A percentile compares a stretch with the other conserved stretches of the same genome.
Conservation (phyloP, 257 asterid genomes). For the Solanum commersonii region DNA sequence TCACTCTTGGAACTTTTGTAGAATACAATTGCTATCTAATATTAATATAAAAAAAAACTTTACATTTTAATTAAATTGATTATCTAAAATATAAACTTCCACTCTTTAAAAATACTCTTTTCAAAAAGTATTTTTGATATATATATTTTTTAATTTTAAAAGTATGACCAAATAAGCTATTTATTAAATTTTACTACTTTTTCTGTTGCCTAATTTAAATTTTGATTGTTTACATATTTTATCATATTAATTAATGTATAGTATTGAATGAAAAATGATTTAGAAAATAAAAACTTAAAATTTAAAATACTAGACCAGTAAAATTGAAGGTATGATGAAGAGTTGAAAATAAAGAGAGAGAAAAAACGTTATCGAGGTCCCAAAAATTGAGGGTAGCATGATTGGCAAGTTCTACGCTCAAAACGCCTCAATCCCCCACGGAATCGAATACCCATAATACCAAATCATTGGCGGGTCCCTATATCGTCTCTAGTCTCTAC, state of each 20-base stretch:
- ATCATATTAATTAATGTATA: too few relatives aligned
- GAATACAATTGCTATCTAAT: background rate
- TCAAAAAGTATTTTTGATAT: too few relatives aligned
- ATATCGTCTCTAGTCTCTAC: conserved; percentile 4
- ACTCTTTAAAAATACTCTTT: background rate
- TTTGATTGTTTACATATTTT: too few relatives aligned
- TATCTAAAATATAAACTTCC: background rate
- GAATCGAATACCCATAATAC: conserved; percentile 29
- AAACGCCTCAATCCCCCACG: conserved; percentile 25
- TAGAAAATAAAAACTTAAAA: background rate
- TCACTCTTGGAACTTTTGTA: background rate
- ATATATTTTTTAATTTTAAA: too few relatives aligned
- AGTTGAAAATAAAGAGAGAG: background rate
- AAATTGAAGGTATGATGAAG: background rate
- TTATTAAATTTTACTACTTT: too few relatives aligned
- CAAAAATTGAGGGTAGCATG: conserved; percentile 4
- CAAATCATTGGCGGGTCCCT: conserved; percentile 34
- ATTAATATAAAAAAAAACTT: background rate
- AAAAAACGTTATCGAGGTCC: background rate
- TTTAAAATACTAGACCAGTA: background rate
- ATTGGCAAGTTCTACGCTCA: conserved; percentile 30
- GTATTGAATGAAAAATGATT: background rate
- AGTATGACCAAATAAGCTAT: background rate
- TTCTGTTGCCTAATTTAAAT: too few relatives aligned
- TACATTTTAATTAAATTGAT: background rate